Base-by-base conservation (phyloP, 2,329 filamentous ascomycete genomes). In the Colletotrichum nymphaeae region DNA sequence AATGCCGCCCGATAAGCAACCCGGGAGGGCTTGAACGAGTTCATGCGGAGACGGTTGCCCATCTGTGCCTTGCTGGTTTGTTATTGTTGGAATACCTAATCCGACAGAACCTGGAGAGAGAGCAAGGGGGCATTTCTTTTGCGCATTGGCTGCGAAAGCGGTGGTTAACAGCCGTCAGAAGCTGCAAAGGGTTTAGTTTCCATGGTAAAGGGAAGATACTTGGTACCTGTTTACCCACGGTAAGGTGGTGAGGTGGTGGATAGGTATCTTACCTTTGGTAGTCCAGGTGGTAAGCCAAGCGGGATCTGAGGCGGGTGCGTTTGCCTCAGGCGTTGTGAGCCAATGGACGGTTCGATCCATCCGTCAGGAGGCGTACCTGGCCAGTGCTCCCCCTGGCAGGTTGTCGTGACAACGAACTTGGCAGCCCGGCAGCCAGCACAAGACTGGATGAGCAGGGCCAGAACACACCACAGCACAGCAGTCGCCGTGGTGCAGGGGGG, bases 331-430 rank as follows among this genome's bases (percentile, higher is more conserved):
- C 62, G 71, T 58, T 19, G 1, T 57, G 57, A 49, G 65, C 32
- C 32, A 26, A 55, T 42, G 60, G 65, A 35, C 46, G 16, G 8
- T 24, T 14, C 22, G 35, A 16, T 24, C 35, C 35, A 73, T 71
- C 70, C 60, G 71, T 35, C 71, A 73, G 60, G 56, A 53, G 49
- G 46, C 62, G 56, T 28, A 4, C 26, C 35, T 71, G 71, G 67
- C 32, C 71, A 56, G 71, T 71, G 71, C 71, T n/a, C 32, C 55
- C 67, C 71, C 62, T 73, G 49, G 28, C 56, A 24, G 55, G 71
- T 73, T 73, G 71, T 73, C 71, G 65, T 70, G 71, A 73, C 71
- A 71, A 73, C 71, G 71, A 35, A 49, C n/a, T 52, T 73, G 59
- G 71, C 71, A 73, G 71, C 71, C 67, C 71, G 71, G 71, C 71